Conservation (phyloP, 163 green algal species). For the Scenedesmus sp. region DNA sequence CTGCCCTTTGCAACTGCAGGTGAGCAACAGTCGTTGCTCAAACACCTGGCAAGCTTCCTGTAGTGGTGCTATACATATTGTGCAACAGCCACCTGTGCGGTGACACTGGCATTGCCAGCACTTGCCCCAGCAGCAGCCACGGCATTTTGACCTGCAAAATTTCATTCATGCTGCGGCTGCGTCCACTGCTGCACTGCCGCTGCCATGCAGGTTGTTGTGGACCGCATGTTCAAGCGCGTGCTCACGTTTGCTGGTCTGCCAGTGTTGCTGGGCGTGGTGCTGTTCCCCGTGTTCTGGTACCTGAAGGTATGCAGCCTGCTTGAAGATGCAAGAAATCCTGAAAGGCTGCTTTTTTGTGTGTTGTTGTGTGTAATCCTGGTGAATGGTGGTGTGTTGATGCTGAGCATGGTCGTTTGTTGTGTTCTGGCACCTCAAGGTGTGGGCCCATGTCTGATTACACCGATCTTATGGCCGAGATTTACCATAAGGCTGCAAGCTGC, state of each 20-base stretch:
- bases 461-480: too few species aligned
- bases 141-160: neutral
- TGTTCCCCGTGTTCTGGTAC: constrained; percentile 91
- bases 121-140: neutral
- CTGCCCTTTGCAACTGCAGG: too few species aligned
- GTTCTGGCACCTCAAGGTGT: constrained; percentile 91
- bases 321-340: too few species aligned
- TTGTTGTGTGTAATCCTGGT: too few species aligned
- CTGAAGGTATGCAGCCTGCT: constrained; percentile 56
- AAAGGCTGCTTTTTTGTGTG: too few species aligned
- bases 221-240: constrained; percentile 90
- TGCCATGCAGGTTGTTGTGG: constrained; percentile 77
- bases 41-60: too few species aligned
- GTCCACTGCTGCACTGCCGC: neutral
- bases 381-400: too few species aligned
- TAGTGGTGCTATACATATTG: too few species aligned
- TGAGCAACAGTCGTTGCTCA: too few species aligned
- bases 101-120: neutral
- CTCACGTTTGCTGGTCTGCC: constrained; percentile 82
- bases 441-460: neutral
- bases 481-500: too few species aligned
- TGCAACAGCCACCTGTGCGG: too few species aligned
- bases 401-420: constrained; percentile 72
- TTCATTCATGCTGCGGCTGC: neutral
- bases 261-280: constrained; percentile 80